Conservation (phyloP, 2,329 filamentous ascomycete species). For the Fusarium cyanostomum region DNA sequence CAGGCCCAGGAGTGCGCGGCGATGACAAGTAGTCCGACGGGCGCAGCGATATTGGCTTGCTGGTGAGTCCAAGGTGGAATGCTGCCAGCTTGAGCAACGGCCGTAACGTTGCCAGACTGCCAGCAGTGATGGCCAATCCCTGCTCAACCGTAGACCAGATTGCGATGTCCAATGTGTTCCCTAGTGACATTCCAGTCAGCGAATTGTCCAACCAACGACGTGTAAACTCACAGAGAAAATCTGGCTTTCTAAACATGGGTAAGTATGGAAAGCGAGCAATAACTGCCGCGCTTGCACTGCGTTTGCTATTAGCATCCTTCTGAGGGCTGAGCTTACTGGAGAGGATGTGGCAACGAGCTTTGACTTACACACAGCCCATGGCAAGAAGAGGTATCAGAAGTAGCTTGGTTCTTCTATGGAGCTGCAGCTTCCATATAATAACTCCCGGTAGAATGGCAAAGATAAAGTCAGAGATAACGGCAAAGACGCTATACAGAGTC, state of each 20-base stretch:
- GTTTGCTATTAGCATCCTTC: not conserved
- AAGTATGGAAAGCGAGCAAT: conserved; percentile 51
- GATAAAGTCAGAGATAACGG: conserved; percentile 57
- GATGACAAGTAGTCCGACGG: conserved; percentile 21
- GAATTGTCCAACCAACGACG: rapidly evolving
- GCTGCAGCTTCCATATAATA: conserved; percentile 62
- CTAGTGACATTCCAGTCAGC: conserved; percentile 16
- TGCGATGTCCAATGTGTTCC: conserved; percentile 51
- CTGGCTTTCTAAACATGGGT: conserved; percentile 44
- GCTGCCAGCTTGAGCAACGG: conserved; percentile 48
- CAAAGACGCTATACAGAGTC: conserved; percentile 58
- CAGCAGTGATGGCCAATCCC: conserved; percentile 56
- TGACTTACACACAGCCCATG: conserved; percentile 59
- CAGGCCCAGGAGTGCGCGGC: conserved; percentile 15
- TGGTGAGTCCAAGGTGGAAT: conserved; percentile 23
- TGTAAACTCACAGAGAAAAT: conserved; percentile 50
- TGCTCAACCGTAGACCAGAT: conserved; percentile 58
- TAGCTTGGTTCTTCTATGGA: conserved; percentile 58
- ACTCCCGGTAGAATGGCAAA: conserved; percentile 60
- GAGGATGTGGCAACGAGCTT: not conserved
- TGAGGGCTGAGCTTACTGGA: rapidly evolving
- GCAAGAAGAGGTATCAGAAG: conserved; percentile 61
- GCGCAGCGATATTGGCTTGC: conserved; percentile 18
- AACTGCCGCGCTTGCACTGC: conserved; percentile 52
- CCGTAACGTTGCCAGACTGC: conserved; percentile 53